These are phyloP conservation scores for Elsinoe fawcettii DNA, from an alignment of 2,329 filamentous ascomycete genomes.

Conservation along the genomic window DNA sequence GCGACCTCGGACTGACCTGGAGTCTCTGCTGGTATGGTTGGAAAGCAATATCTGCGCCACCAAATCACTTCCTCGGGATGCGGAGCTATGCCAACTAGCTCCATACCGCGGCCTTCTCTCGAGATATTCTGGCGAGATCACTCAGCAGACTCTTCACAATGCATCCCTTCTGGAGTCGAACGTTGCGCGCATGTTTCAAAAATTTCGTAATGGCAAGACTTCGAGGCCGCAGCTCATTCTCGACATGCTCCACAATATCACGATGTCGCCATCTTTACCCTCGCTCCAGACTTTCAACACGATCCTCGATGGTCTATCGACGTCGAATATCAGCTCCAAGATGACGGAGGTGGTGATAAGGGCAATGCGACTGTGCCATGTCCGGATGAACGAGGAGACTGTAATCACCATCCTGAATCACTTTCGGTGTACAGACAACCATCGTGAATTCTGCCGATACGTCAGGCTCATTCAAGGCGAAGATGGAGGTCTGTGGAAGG, in stretches of 20 bases:
- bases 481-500: constrained; percentile 33
- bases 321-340: constrained; percentile 13
- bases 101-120: constrained; percentile 1
- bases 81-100: background rate
- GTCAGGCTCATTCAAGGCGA: constrained; percentile 37
- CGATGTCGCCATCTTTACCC: constrained; percentile 52
- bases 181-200: background rate
- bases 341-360: constrained; percentile 28
- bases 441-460: constrained; percentile 32
- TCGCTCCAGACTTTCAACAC: constrained; percentile 64
- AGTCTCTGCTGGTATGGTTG: background rate
- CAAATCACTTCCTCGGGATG: background rate
- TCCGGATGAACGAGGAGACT: constrained; percentile 41
- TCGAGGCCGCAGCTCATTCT: constrained; percentile 23
- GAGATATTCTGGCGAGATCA: constrained; percentile 27
- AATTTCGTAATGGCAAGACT: background rate
- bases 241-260: constrained; percentile 55
- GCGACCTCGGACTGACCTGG: background rate
- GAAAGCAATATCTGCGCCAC: constrained; percentile 6
- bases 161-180: constrained; percentile 9
- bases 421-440: constrained; percentile 29
- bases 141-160: constrained; percentile 29
- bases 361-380: constrained; percentile 28
- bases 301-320: constrained; percentile 58
- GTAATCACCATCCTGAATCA: constrained; percentile 35